phyloP scores from a whole-genome alignment of 148 eudicot species.

The Linanthus parryae region DNA sequence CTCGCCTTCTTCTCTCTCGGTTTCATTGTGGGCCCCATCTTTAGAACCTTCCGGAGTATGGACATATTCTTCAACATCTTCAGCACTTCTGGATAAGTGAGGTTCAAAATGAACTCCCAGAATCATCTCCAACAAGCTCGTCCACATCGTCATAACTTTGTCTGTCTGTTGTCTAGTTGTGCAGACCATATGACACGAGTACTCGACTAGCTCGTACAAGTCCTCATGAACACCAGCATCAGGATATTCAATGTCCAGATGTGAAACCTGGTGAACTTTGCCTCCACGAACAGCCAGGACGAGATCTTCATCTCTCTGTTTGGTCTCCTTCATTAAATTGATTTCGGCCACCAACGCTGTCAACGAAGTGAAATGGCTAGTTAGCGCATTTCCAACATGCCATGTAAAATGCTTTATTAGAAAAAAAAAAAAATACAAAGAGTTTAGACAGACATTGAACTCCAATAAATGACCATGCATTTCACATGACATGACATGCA shows the following conservation, averaged over 20 bases:
- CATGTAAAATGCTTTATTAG: too few relatives aligned
- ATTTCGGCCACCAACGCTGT: slow-evolving; percentile 88
- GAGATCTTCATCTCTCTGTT: slow-evolving; percentile 64
- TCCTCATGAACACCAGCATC: slow-evolving; percentile 75
- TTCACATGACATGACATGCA: too few relatives aligned
- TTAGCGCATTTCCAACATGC: too few relatives aligned
- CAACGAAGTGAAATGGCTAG: too few relatives aligned
- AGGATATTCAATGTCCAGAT: slow-evolving; percentile 60
- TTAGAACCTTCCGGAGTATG: slow-evolving; percentile 21
- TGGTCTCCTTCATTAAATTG: slow-evolving; percentile 69
- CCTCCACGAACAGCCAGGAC: slow-evolving; percentile 74
- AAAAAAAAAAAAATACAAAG: too few relatives aligned
- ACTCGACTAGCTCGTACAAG: slow-evolving; percentile 62
- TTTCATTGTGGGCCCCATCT: slow-evolving; percentile 31
- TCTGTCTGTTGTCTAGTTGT: slow-evolving; percentile 73
- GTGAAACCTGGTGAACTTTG: slow-evolving; percentile 61
- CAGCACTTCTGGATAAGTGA: slow-evolving; percentile 28
- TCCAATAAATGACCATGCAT: too few relatives aligned
- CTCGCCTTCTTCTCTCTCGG: slow-evolving; percentile 90
- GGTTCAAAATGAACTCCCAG: slow-evolving; percentile 46
- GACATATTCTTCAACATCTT: slow-evolving; percentile 36
- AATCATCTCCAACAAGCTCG: slow-evolving; percentile 75
- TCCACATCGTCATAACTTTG: slow-evolving; percentile 86
- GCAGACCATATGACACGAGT: slow-evolving; percentile 81
- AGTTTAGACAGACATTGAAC: too few relatives aligned